phyloP scores from a whole-genome alignment of 805 yeast genomes.

The Citeromyces nyonsensis region DNA sequence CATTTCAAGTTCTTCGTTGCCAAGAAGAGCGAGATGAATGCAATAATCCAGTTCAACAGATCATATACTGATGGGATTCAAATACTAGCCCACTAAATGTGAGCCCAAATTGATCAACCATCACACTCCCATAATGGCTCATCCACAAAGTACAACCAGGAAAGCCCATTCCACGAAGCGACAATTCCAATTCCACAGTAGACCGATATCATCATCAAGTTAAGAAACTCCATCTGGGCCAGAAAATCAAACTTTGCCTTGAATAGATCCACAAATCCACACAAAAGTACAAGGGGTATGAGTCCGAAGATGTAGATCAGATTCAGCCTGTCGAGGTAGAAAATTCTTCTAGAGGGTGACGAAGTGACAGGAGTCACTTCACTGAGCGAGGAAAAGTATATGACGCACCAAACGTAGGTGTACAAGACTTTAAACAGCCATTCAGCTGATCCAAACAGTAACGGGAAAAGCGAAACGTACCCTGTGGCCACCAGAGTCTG shows the following conservation, averaged over 20 bases:
- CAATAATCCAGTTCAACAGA: no score
- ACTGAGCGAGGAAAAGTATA: constrained; percentile 57
- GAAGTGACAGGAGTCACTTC: constrained; percentile 39
- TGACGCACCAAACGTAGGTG: constrained; percentile 75
- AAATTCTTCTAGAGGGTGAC: constrained; percentile 25
- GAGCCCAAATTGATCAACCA: no score
- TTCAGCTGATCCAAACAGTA: constrained; percentile 68
- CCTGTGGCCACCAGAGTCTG: constrained; percentile 66
- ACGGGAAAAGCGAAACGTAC: constrained; percentile 77
- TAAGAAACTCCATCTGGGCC: constrained; percentile 52
- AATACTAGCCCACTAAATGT: no score
- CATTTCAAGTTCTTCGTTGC: no score
- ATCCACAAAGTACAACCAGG: constrained; percentile 79
- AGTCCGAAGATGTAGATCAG: constrained; percentile 53
- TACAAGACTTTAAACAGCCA: constrained; percentile 62
- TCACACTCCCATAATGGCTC: no score
- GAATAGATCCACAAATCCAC: constrained; percentile 34
- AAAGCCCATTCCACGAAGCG: constrained; percentile 75
- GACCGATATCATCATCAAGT: constrained; percentile 70
- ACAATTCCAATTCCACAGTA: constrained; percentile 81
- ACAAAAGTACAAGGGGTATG: constrained; percentile 38
- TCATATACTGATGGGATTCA: no score
- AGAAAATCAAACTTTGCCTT: constrained; percentile 35
- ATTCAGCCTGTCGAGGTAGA: constrained; percentile 58
- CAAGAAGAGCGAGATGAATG: no score